Evolutionary conservation across 176 grass and related monocot genomes (phyloP).

Genomic region (Miscanthus lutarioriparius): DNA sequence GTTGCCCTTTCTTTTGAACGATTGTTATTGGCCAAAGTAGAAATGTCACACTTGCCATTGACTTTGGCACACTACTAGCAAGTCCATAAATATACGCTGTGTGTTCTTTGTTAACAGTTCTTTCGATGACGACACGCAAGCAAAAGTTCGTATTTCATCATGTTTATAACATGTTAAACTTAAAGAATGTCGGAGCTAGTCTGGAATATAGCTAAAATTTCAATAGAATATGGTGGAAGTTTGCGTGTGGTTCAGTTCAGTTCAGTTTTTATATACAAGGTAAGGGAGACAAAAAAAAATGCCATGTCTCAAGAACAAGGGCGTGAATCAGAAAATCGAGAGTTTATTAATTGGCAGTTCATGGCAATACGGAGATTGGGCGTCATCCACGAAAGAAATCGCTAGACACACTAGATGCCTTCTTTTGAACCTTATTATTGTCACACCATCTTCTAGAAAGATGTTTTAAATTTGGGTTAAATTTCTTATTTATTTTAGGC

Average conservation of each 20-base stretch:
- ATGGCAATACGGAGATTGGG: too few relatives aligned
- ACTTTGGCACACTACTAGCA: neutral
- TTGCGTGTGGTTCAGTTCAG: neutral
- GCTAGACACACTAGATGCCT: too few relatives aligned
- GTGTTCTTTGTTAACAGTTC: neutral
- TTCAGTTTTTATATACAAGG: too few relatives aligned
- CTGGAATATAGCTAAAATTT: neutral
- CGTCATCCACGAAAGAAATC: too few relatives aligned
- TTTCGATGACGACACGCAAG: neutral
- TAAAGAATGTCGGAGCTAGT: neutral
- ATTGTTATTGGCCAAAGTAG: neutral
- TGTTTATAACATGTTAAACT: neutral
- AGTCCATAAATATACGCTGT: neutral
- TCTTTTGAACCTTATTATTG: too few relatives aligned
- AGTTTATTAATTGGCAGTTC: too few relatives aligned
- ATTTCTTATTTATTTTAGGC: too few relatives aligned
- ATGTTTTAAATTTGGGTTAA: too few relatives aligned
- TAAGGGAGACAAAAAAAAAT: too few relatives aligned
- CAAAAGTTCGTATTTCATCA: neutral
- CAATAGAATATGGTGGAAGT: neutral
- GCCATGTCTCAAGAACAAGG: too few relatives aligned
- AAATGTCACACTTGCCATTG: neutral
- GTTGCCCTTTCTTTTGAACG: neutral
- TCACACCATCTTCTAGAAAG: too few relatives aligned
- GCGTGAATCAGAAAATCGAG: too few relatives aligned